phyloP scores from a whole-genome alignment of 2,329 filamentous ascomycete species.

The Lasiodiplodia sp. region DNA sequence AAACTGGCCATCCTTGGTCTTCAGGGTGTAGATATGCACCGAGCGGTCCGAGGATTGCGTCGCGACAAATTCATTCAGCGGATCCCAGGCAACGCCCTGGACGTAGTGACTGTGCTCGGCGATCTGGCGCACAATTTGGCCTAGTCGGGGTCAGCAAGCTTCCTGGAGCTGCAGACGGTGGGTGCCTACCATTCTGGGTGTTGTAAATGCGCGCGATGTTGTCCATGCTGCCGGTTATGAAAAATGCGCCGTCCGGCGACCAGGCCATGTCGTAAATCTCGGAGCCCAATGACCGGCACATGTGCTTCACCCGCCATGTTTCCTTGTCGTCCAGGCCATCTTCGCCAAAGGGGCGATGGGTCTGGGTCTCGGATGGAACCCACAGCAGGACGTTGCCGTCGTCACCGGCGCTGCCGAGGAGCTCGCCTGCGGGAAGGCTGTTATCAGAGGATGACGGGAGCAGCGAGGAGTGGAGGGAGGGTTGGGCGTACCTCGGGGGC shows the following conservation, averaged over 20 bases:
- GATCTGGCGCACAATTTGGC: constrained; percentile 80
- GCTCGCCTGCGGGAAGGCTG: constrained; percentile 70
- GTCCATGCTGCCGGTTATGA: constrained; percentile 99
- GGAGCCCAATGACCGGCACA: constrained; percentile 92
- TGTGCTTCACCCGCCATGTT: constrained; percentile 95
- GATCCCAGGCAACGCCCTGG: constrained; percentile 98
- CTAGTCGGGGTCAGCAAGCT: constrained; percentile 84
- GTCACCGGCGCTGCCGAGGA: constrained; percentile 92
- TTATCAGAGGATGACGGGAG: constrained; percentile 34
- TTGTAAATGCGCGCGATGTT: constrained; percentile 98
- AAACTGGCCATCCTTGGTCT: constrained; percentile 95
- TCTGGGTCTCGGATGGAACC: constrained; percentile 83
- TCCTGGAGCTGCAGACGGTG: constrained; percentile 67
- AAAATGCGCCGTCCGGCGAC: constrained; percentile 96
- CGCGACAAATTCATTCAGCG: constrained; percentile 95
- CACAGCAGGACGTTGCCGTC: constrained; percentile 97
- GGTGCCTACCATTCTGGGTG: constrained; percentile 76
- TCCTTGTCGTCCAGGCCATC: constrained; percentile 93
- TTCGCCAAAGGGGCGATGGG: constrained; percentile 75
- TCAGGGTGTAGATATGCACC: constrained; percentile 95
- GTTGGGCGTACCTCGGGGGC: constrained; percentile 76
- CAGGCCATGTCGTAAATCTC: constrained; percentile 99
- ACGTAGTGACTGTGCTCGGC: constrained; percentile 98
- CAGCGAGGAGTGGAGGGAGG: constrained; percentile 33
- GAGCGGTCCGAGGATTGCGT: constrained; percentile 98